A percentile compares a stretch with the other conserved stretches of the same genome.
Conservation (phyloP, 306 rosid species). For the Lathyrus oleraceus region DNA sequence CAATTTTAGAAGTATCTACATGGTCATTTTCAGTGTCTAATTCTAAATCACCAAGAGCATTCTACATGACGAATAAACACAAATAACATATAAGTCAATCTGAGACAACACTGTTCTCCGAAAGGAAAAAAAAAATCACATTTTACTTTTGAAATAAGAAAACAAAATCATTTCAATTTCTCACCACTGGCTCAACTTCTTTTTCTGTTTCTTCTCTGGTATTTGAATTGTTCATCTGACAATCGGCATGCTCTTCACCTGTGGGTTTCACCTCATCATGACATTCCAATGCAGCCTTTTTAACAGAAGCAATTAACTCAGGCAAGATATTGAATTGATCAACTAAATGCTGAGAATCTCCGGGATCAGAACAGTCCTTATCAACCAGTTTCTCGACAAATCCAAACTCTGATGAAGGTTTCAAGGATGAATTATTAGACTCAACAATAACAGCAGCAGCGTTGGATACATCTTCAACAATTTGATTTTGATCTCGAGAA, state of each 20-base stretch:
- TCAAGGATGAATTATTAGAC: constrained; percentile 36
- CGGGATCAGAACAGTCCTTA: constrained; percentile 44
- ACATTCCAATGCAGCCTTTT: constrained; percentile 70
- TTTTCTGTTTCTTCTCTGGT: constrained; percentile 52
- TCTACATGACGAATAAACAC: constrained; percentile 51
- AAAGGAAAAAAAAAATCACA: constrained; percentile 3
- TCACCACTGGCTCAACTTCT: constrained; percentile 64
- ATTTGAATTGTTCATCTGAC: constrained; percentile 38
- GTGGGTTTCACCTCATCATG: constrained; percentile 58
- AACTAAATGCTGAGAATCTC: constrained; percentile 48
- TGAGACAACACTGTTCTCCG: constrained; percentile 25
- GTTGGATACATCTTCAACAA: constrained; percentile 36
- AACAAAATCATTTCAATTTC: constrained; percentile 33
- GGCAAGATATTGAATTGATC: constrained; percentile 69
- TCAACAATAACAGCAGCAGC: constrained; percentile 41
- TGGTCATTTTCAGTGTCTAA: constrained; percentile 69
- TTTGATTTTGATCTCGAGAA: constrained; percentile 39
- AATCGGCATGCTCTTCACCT: constrained; percentile 42
- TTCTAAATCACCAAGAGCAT: constrained; percentile 64
- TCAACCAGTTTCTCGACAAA: constrained; percentile 45
- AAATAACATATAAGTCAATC: constrained; percentile 34
- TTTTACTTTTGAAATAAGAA: constrained; percentile 11
- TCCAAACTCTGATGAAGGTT: constrained; percentile 42
- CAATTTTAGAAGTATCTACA: constrained; percentile 65
- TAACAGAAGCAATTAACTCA: constrained; percentile 82